Conservation (phyloP, 1,139 yeast genomes). For the Taiozyma sp. region DNA sequence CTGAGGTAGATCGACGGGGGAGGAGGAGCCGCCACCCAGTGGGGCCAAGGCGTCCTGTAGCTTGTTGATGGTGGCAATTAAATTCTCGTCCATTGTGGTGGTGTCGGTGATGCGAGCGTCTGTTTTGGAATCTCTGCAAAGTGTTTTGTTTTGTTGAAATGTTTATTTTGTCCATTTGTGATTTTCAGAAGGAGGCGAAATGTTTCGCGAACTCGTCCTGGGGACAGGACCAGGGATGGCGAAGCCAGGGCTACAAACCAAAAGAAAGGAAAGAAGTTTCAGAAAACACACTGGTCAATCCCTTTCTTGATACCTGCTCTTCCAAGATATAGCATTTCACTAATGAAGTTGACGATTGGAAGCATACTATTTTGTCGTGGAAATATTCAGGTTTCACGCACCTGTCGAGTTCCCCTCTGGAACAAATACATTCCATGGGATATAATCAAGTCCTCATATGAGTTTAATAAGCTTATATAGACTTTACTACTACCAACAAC, state of each 20-base stretch:
- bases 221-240: background rate
- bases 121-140: no score
- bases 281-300: no score
- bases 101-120: background rate
- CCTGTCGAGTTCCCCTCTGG: no score
- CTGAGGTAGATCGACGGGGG: constrained; percentile 91
- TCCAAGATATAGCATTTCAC: no score
- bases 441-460: no score
- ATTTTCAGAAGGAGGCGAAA: background rate
- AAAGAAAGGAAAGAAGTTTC: background rate
- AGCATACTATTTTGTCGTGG: no score
- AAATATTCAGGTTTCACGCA: no score
- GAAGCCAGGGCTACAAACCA: background rate
- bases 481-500: no score
- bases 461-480: no score
- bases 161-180: background rate
- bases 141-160: background rate
- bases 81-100: constrained; percentile 73
- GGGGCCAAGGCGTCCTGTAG: constrained; percentile 94
- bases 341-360: no score
- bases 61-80: constrained; percentile 88
- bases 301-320: no score
- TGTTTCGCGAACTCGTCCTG: background rate
- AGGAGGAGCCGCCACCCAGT: constrained; percentile 78
- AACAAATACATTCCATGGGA: no score